Conservation (phyloP, 345 rosid species). For the Bretschneidera sinensis region DNA sequence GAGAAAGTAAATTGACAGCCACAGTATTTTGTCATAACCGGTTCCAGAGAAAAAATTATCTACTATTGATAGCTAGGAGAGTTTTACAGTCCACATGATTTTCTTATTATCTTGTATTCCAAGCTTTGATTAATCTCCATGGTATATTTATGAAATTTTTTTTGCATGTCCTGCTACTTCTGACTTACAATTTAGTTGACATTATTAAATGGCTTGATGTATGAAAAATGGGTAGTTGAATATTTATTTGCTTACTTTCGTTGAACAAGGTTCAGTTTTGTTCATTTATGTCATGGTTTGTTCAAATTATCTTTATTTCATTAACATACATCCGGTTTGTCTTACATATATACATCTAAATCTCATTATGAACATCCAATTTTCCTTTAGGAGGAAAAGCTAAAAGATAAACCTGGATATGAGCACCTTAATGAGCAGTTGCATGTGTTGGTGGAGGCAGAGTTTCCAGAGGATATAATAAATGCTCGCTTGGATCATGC, state of each 20-base stretch:
- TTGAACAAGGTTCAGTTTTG: background rate
- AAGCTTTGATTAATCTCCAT: background rate
- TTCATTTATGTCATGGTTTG: no score
- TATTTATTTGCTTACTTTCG: background rate
- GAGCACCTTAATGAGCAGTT: slow-evolving; percentile 90
- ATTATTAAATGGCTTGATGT: background rate
- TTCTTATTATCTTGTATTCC: no score
- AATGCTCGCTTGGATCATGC: slow-evolving; percentile 72
- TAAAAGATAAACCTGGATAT: slow-evolving; percentile 87
- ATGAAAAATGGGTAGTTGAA: background rate
- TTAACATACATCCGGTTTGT: background rate
- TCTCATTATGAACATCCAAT: slow-evolving; percentile 5
- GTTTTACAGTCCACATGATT: no score
- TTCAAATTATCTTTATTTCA: background rate
- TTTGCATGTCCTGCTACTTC: background rate
- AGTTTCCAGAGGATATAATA: slow-evolving; percentile 77
- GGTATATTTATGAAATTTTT: background rate
- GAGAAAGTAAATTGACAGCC: background rate
- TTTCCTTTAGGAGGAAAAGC: slow-evolving; percentile 69
- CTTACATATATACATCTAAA: background rate
- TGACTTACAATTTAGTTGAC: no score
- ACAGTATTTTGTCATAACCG: no score
- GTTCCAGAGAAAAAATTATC: no score
- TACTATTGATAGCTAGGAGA: background rate
- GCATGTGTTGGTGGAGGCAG: slow-evolving; percentile 88